phyloP scores from a whole-genome alignment of 2,329 filamentous ascomycete species.

The Cordyceps javanica region DNA sequence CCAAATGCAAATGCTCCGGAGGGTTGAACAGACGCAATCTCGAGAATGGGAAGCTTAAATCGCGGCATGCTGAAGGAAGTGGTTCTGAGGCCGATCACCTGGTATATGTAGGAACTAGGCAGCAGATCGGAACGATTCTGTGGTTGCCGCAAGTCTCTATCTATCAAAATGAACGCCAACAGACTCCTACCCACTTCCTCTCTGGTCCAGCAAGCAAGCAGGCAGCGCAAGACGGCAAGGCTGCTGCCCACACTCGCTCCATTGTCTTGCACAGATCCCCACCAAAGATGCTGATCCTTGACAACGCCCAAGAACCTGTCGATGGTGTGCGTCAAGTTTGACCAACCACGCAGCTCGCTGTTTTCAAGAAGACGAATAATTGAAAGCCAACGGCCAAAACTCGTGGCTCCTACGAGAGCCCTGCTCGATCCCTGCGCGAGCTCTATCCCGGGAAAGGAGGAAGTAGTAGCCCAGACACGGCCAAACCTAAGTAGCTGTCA shows the following conservation, averaged over 20 bases:
- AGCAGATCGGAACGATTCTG: background rate
- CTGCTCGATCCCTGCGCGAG: no score
- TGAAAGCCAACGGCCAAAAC: background rate
- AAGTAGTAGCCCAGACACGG: no score
- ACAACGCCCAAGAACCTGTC: background rate
- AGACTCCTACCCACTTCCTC: background rate
- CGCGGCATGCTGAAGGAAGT: background rate
- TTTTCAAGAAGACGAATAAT: background rate
- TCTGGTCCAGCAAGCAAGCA: no score
- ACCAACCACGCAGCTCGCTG: background rate
- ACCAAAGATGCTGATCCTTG: slow-evolving; percentile 1
- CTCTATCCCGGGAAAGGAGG: no score
- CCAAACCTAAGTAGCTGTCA: no score
- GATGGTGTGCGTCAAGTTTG: background rate
- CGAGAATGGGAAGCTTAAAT: background rate
- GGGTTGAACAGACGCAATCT: no score
- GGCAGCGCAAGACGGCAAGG: background rate
- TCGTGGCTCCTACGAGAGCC: no score
- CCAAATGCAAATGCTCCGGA: background rate
- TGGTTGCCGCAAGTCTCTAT: background rate
- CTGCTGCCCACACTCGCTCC: slow-evolving; percentile 2
- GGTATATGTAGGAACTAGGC: background rate
- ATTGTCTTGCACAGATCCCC: background rate
- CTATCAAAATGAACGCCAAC: no score
- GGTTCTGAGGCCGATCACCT: no score